Evolutionary conservation across 2,329 filamentous ascomycete genomes (phyloP).

Genomic region (Hypoxylon sp.): DNA sequence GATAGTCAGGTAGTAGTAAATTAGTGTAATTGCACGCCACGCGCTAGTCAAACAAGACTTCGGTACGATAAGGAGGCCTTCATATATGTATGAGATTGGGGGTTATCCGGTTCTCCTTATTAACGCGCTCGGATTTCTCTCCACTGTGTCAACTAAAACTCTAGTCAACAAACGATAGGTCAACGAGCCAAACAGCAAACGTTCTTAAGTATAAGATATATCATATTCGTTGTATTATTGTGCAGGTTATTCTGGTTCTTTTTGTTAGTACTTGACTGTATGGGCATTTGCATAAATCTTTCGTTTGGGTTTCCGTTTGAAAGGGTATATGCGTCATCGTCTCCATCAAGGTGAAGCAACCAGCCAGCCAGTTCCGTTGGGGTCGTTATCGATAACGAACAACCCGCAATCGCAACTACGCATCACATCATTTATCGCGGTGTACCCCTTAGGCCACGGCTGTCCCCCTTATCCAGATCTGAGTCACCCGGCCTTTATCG

Average conservation of each 20-base stretch:
- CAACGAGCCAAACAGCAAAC: background rate
- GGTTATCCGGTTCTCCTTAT: constrained; percentile 16
- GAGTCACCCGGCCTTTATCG: constrained; percentile 53
- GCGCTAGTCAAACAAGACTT: constrained; percentile 19
- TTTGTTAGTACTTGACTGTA: constrained; percentile 3
- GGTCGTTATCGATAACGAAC: constrained; percentile 38
- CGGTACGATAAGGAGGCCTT: constrained; percentile 30
- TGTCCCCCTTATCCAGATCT: constrained; percentile 43
- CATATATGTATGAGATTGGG: background rate
- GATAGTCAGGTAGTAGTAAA: constrained; percentile 32
- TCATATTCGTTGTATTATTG: constrained; percentile 9
- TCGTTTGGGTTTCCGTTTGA: constrained; percentile 18
- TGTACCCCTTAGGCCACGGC: constrained; percentile 27
- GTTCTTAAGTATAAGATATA: constrained; percentile 2
- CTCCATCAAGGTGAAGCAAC: constrained; percentile 33
- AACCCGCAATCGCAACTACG: constrained; percentile 38
- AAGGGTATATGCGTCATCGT: constrained; percentile 37
- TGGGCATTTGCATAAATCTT: constrained; percentile 2
- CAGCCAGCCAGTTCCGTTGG: constrained; percentile 9
- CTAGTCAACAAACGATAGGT: constrained; percentile 1
- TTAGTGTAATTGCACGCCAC: constrained; percentile 36
- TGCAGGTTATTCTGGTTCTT: constrained; percentile 10
- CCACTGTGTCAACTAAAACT: constrained; percentile 4
- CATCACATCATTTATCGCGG: constrained; percentile 32
- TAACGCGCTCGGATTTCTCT: constrained; percentile 24